Base-by-base conservation (phyloP, 805 yeast species). In the Scheffersomyces coipomensis region DNA sequence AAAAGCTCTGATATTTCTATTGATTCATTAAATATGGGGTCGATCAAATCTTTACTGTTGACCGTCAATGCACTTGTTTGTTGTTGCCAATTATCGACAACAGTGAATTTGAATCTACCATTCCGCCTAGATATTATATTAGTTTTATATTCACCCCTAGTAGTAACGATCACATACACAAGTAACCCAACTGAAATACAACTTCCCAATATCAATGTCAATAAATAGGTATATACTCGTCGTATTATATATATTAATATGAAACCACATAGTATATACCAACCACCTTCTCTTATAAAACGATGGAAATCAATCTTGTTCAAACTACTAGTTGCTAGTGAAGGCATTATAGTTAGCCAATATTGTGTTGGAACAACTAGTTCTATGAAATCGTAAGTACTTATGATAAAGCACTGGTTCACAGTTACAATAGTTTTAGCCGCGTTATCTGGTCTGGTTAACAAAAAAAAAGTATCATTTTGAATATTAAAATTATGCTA, bases 1-100 rank as follows among this genome's bases (percentile, higher is more conserved):
- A 83, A 35, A 0, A 78, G 62, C 32, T 74, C 78, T 2, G 85
- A 77, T 4, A 83, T 68, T 2, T 71, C 48, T 40, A 75, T 71
- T 19, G 81, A 76, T 18, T 76, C 75, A 2, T 76, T 73, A 25
- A 73, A 64, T 2, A 71, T 49, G 0, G 66, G 62, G 5, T 29
- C 23, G 6, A 37, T 27, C 26, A 53, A 33, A 6, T 47, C 57
- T 62, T 47, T 45, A 48, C 52, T 39, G 12, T 48, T 46, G 3
- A 50, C 62, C 63, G 15, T 35, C 34, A 21, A 62, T 30, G 25
- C 6, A 56, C 60, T 44, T 48, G 32, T 9, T 41, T 49, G 43
- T 7, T 25, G 9, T 3, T 38, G 23, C 60, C 56, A 52, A 19
- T 31, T 17, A 7, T 45, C 27, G 11, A 39, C 18, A 15, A 23